phyloP scores from a whole-genome alignment of 306 rosid genomes.

The Alnus glutinosa region DNA sequence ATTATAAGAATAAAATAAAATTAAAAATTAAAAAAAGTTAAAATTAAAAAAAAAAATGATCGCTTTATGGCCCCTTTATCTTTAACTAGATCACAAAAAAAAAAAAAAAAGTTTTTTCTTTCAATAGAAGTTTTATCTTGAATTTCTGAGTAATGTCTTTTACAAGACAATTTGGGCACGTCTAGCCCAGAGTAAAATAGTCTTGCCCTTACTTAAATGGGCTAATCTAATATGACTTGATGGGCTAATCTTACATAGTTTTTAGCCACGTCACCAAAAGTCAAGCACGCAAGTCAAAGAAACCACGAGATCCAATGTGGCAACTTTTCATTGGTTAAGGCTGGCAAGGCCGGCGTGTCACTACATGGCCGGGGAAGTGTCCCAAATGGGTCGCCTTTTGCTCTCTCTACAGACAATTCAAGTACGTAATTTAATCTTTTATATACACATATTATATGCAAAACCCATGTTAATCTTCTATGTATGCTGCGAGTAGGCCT shows the following conservation, averaged over 20 bases:
- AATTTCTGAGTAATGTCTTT: too few species aligned
- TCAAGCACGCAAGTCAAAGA: background rate
- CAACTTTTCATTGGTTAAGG: conserved; percentile 17
- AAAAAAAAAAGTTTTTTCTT: too few species aligned
- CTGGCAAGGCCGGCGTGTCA: conserved; percentile 25
- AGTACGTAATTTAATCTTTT: conserved; percentile 27
- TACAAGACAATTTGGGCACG: background rate
- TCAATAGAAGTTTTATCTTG: too few species aligned
- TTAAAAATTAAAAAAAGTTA: too few species aligned
- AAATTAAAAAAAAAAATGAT: too few species aligned
- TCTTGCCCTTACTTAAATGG: background rate
- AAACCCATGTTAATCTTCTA: conserved; percentile 14
- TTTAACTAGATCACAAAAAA: too few species aligned
- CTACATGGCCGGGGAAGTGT: conserved; percentile 10
- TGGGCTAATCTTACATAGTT: background rate
- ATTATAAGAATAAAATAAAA: too few species aligned
- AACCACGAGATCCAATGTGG: conserved; percentile 20
- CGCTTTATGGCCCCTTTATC: too few species aligned
- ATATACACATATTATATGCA: background rate
- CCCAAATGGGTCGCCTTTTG: conserved; percentile 34
- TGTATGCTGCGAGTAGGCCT: conserved; percentile 25
- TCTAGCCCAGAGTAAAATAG: background rate
- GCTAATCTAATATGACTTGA: background rate
- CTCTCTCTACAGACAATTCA: conserved; percentile 28
- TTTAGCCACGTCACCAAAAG: conserved; percentile 6